Percentiles rank a stretch among this genome's conserved stretches.
Evolutionary conservation across 176 grass and related monocot genomes (phyloP).

Genomic region (Bolboschoenus planiculmis): DNA sequence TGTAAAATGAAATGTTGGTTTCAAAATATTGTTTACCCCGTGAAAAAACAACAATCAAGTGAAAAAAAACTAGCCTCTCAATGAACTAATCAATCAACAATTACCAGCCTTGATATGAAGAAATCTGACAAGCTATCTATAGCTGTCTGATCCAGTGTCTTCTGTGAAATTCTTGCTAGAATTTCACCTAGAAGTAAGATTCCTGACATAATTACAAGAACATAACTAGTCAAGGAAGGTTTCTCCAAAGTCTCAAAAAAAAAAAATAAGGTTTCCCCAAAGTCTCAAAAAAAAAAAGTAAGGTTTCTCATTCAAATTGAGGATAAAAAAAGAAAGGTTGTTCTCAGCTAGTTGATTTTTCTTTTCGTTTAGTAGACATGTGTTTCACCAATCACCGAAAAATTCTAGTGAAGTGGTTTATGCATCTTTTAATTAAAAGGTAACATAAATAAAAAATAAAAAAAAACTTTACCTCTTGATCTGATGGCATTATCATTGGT

Average conservation of each 20-base stretch:
- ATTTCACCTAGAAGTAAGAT: constrained; percentile 71
- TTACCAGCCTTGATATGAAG: constrained; percentile 70
- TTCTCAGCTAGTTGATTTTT: not conserved
- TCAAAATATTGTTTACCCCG: not conserved
- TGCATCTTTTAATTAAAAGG: not conserved
- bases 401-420: not conserved
- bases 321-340: not conserved
- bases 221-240: no score
- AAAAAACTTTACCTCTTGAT: constrained; percentile 54
- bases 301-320: not conserved
- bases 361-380: not conserved
- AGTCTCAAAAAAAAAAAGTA: not conserved
- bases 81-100: constrained; percentile 9
- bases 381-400: not conserved
- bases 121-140: constrained; percentile 12
- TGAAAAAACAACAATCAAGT: not conserved
- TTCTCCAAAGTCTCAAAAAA: not conserved
- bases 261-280: not conserved
- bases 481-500: constrained; percentile 64
- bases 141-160: constrained; percentile 38
- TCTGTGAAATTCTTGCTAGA: constrained; percentile 59
- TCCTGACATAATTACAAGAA: constrained; percentile 36
- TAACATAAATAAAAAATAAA: not conserved
- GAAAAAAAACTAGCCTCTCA: not conserved
- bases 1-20: not conserved